Conservation (phyloP, 2,329 filamentous ascomycete species). For the Monilinia vaccinii-corymbosi region DNA sequence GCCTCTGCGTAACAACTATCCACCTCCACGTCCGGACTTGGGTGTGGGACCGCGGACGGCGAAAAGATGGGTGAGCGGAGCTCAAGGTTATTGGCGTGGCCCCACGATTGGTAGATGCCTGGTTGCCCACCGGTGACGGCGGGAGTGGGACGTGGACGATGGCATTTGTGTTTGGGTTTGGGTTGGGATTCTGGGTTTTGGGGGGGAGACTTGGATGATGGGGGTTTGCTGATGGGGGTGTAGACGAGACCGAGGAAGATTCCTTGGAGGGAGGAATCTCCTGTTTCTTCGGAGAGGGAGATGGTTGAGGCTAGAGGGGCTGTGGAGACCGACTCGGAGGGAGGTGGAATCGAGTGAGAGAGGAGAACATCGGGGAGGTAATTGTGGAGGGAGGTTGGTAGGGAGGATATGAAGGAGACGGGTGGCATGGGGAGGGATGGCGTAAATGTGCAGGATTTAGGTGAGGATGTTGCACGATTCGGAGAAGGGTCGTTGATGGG, state of each 20-base stretch:
- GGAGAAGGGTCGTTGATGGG: background rate
- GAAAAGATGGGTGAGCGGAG: background rate
- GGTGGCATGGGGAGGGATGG: slow-evolving; percentile 5
- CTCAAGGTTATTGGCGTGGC: background rate
- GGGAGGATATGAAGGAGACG: background rate
- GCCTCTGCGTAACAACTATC: slow-evolving; percentile 15
- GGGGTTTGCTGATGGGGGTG: background rate
- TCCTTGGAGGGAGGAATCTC: background rate
- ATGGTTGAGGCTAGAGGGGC: background rate
- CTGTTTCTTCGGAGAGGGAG: slow-evolving; percentile 3
- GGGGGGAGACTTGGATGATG: background rate
- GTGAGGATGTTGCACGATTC: background rate
- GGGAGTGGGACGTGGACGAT: background rate
- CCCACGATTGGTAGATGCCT: background rate
- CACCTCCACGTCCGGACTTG: background rate
- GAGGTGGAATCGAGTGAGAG: background rate
- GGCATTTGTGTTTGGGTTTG: background rate
- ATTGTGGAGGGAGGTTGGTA: background rate
- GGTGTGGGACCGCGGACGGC: background rate
- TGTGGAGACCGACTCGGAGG: too few relatives aligned
- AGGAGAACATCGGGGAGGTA: slow-evolving; percentile 1
- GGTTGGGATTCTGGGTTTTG: background rate
- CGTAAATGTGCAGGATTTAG: slow-evolving; percentile 1
- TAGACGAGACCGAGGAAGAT: slow-evolving; percentile 7
- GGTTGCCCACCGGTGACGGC: background rate